Evolutionary conservation across 2,329 filamentous ascomycete species (phyloP), one percentile per base, ranked within the genome.

Genomic region (Pseudogymnoascus pannorum): DNA sequence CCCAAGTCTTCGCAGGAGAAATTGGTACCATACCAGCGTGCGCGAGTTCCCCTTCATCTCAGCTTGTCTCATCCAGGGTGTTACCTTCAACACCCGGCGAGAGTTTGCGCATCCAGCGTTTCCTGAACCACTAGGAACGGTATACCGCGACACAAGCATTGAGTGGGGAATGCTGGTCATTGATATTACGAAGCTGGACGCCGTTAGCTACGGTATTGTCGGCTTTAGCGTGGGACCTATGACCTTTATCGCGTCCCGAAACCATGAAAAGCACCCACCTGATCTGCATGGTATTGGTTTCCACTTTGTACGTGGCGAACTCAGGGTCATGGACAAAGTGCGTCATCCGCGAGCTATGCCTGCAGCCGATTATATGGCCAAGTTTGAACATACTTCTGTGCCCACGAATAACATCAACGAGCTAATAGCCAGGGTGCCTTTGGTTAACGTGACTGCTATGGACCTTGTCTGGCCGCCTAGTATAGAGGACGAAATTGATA

Each of bases 91-190:
- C 44, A 26, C 64, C 12, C 51, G 36, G 44, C 20, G 8, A 6
- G 48, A 61, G 9, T 61, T 51, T 18, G 59, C 22, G 11, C 59
- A 16, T n/a, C 60, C 44, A 6, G 59, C 48, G n/a, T 63, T 57
- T n/a, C 61, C 40, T 4, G 66, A 68, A 33, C 66, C 65, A n/a
- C 60, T 67, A 11, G 64, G 59, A 4, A 67, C 64, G 9, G 66
- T 68, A 18, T 68, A 68, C 14, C 66, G 66, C 35, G 66, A 68
- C 62, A 42, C 60, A 11, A 60, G 61, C 61, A 29, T 64, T 20
- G 64, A 66, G 36, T 67, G 66, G 66, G 66, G 66, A 9, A 67
- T 67, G 66, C 65, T 66, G 12, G 60, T 67, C 16, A 14, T 66
- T n/a, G 64, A 67, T 29, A 66, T 66, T 44, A 67, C 66, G 3